phyloP scores from a whole-genome alignment of 2,329 filamentous ascomycete genomes.

The Alternaria gaisen region DNA sequence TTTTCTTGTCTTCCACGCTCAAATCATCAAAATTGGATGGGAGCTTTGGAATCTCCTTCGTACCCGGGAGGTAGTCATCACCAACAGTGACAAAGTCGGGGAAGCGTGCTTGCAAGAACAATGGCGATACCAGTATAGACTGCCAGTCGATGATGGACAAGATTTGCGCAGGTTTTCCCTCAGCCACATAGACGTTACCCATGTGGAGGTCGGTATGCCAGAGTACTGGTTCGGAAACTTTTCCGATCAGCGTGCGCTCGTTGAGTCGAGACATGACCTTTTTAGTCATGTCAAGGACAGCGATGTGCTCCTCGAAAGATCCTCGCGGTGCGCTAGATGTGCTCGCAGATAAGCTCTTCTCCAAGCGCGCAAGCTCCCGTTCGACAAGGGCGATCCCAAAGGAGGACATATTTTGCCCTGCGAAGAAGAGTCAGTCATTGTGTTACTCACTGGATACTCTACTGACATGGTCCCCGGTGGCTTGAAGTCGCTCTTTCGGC shows the following conservation, averaged over 20 bases:
- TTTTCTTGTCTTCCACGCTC: constrained; percentile 14
- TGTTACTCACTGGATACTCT: not conserved
- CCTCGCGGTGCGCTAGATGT: constrained; percentile 18
- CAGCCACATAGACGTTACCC: constrained; percentile 47
- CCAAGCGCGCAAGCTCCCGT: constrained; percentile 22
- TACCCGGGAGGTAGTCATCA: constrained; percentile 23
- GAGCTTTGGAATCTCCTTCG: constrained; percentile 11
- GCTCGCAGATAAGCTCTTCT: not conserved
- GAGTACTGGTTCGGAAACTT: constrained; percentile 18
- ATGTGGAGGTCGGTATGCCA: constrained; percentile 52
- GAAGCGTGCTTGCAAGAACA: constrained; percentile 29
- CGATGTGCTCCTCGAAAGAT: constrained; percentile 24
- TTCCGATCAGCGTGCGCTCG: constrained; percentile 9
- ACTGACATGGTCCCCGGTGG: constrained; percentile 27
- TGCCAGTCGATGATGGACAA: constrained; percentile 39
- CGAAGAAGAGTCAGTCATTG: constrained; percentile 13
- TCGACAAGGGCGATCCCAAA: constrained; percentile 30
- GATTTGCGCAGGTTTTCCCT: constrained; percentile 27
- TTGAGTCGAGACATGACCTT: constrained; percentile 22
- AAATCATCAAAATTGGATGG: constrained; percentile 22
- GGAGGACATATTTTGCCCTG: constrained; percentile 30
- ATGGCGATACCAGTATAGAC: constrained; percentile 30
- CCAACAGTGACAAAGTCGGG: constrained; percentile 26
- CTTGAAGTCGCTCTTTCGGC: not conserved
- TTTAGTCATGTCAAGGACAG: constrained; percentile 21